Percentiles rank a stretch among this genome's conserved stretches.
Evolutionary conservation across 192 early-diverging fungal species (phyloP).

Genomic region (Umbelopsis vinacea): DNA sequence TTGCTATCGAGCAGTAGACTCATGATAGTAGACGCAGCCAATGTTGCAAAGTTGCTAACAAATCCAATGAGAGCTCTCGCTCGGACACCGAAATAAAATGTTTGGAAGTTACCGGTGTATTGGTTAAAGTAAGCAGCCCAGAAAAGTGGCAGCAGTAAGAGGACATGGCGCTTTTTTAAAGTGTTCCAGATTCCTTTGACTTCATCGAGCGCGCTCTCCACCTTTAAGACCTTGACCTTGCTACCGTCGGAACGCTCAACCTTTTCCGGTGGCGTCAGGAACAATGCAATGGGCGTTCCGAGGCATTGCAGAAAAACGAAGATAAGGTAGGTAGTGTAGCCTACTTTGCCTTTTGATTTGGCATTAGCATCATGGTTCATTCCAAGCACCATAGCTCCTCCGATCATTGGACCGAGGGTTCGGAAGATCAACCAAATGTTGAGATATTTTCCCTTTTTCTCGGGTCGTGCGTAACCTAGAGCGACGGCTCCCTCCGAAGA

Average conservation of each 20-base stretch:
- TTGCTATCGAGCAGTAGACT: constrained; percentile 14
- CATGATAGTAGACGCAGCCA: constrained; percentile 12
- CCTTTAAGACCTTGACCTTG: constrained; percentile 16
- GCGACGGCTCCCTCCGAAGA: constrained; percentile 18
- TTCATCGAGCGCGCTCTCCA: background rate
- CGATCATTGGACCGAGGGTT: constrained; percentile 20
- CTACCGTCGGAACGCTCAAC: constrained; percentile 25
- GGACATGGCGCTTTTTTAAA: background rate
- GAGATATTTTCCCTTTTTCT: constrained; percentile 24
- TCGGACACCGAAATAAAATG: constrained; percentile 23
- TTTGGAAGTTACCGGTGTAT: constrained; percentile 23
- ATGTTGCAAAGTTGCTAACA: constrained; percentile 21
- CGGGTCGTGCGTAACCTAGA: constrained; percentile 19
- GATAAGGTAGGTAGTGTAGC: constrained; percentile 20
- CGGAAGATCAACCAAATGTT: constrained; percentile 23
- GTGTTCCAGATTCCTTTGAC: background rate
- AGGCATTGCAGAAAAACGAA: constrained; percentile 20
- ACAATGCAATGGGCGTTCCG: constrained; percentile 3
- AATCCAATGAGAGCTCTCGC: constrained; percentile 20
- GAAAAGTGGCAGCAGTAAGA: constrained; percentile 16
- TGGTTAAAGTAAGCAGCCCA: constrained; percentile 27
- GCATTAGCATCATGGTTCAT: background rate
- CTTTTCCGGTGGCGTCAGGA: constrained; percentile 19
- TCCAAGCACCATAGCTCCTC: constrained; percentile 21
- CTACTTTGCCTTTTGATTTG: constrained; percentile 21